Base-by-base conservation (phyloP, 306 rosid species). In the Mucuna pruriens region DNA sequence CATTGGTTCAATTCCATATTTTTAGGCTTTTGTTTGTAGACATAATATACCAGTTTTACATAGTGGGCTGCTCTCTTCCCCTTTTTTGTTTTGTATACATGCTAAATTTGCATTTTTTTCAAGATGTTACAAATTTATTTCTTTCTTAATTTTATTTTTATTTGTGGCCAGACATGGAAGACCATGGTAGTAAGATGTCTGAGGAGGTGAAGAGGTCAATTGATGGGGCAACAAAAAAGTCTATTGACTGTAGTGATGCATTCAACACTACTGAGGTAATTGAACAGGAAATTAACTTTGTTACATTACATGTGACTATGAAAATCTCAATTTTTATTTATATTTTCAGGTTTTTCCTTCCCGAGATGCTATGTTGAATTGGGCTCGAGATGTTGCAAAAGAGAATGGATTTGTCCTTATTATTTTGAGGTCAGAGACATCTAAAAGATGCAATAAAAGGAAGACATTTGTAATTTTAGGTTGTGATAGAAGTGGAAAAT, bases 391-490 rank as follows among this genome's bases (percentile, higher is more conserved):
- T 19, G 71, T 64, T 16, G 71, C 45, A 19, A 64, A n/a, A 17
- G 34, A 57, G 34, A n/a, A 36, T 19, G 46, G 46, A 3, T 33
- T 34, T 12, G 42, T 33, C 10, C 22, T 62, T n/a, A 17, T 64
- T n/a, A 64, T 64, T 64, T 8, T 38, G 7, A 64, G 71, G 19
- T 64, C 71, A n/a, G 71, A 34, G 29, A 54, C 61, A 54, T 38
- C 23, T 9, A 33, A 9, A 33, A 5, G 19, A 15, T 13, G 69
- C 7, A 62, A 54, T 54, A 4, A 8, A 64, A 36, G 71, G 48
- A 34, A 34, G 12, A 64, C 45, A 34, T 64, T 23, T 9, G 33
- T 57, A 22, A 57, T 23, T 23, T 10, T 57, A 34, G 64, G 34
- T 23, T 57, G 64, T 4, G 64, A 57, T 9, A 22, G 64, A 23